These are phyloP conservation scores for Moniliella sp. DNA, from an alignment of 1,284 basidiomycete genomes.

Conservation along the genomic window DNA sequence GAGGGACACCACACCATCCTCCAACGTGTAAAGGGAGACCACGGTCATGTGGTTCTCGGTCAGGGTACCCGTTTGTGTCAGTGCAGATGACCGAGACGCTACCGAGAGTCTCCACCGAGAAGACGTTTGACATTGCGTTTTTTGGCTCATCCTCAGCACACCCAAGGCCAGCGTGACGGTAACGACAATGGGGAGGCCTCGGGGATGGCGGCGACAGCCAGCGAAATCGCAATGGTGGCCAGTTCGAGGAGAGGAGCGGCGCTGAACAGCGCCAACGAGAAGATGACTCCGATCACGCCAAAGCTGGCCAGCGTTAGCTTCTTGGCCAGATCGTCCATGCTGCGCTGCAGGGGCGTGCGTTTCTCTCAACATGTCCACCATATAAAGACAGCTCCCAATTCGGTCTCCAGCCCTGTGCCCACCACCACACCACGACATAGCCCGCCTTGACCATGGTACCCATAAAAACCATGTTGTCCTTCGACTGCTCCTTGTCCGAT, in stretches of 20 bases:
- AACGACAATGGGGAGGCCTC: slow-evolving; percentile 85
- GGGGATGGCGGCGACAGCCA: slow-evolving; percentile 92
- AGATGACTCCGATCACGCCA: slow-evolving; percentile 74
- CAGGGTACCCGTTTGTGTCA: slow-evolving; percentile 62
- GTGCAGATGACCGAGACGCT: slow-evolving; percentile 89
- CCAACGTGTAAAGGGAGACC: slow-evolving; percentile 56
- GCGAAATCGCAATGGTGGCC: too few relatives aligned
- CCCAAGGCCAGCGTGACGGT: slow-evolving; percentile 88
- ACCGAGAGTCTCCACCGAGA: slow-evolving; percentile 93
- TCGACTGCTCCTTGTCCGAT: neutral
- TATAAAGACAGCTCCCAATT: slow-evolving; percentile 91
- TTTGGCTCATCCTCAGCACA: slow-evolving; percentile 73
- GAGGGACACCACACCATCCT: slow-evolving; percentile 39
- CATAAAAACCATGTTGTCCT: slow-evolving; percentile 81
- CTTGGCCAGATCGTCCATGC: slow-evolving; percentile 89
- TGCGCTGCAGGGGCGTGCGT: slow-evolving; percentile 76
- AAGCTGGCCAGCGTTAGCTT: slow-evolving; percentile 75
- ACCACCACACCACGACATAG: slow-evolving; percentile 64
- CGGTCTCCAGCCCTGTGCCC: slow-evolving; percentile 66
- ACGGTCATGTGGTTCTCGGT: slow-evolving; percentile 92
- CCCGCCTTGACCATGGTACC: slow-evolving; percentile 87
- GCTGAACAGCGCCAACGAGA: slow-evolving; percentile 65
- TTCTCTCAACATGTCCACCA: slow-evolving; percentile 95
- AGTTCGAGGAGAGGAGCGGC: slow-evolving; percentile 82
- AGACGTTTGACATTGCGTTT: slow-evolving; percentile 93